Base-by-base conservation (phyloP, 768 basidiomycete genomes). In the Amanita polypyramis region DNA sequence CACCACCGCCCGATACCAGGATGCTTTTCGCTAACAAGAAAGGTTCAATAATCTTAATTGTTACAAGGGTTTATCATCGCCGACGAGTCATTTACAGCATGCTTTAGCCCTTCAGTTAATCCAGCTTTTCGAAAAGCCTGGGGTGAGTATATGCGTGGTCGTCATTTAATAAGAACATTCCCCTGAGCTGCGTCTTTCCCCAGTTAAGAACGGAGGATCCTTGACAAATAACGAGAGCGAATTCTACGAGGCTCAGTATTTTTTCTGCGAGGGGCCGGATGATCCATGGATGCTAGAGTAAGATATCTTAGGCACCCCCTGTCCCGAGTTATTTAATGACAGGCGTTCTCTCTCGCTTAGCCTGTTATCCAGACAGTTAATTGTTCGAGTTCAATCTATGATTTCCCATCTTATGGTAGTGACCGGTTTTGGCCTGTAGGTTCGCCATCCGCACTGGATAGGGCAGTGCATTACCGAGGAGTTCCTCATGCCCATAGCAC, bases 251-350 rank as follows among this genome's bases (percentile, higher is more conserved):
- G 63, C 67, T 5, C 52, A 59, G 8, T 68, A 56, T 52, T 67
- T 68, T 54, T 69, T 70, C 43, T 72, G 69, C 33, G 55, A 58
- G 17, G 65, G 64, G 8, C 50, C 55, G 17, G 55, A 63, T 8
- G 69, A 70, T 49, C 63, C 67, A 4, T 67, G 65, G 63, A 30
- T 69, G 20, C 55, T 56, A n/a, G 53, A 63, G 70, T 70, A 51
- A 57, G 60, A 30, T 44, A n/a, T n/a, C n/a, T n/a, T 9, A 10
- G 21, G 25, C 25, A 39, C 4, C 29, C 21, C 19, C 36, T 14
- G 5, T 27, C n/a, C 10, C n/a, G 20, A 29, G 37, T n/a, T 4
- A 27, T 7, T 27, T 7, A 23, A 17, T 36, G 17, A 39, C 15
- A 37, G 29, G 15, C 14, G 23, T 4, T 45, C 32, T 10, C 35